Percentiles rank a stretch among this genome's conserved stretches.
Conservation (phyloP, 73 alveolate species). For the Stentor roeselii region DNA sequence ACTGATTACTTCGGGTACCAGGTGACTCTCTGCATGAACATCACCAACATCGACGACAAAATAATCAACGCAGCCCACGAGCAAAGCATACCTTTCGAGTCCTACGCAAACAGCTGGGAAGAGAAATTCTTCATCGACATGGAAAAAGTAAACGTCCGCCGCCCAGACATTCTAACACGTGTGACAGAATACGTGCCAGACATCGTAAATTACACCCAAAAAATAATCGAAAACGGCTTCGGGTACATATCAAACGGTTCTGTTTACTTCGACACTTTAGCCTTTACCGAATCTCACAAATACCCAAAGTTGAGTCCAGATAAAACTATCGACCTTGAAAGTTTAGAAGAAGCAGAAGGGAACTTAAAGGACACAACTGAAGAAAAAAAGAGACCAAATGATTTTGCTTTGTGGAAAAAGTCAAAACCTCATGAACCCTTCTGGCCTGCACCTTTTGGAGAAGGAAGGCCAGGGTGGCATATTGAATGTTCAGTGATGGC, state of each 20-base stretch:
- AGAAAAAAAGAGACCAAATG: slow-evolving; percentile 86
- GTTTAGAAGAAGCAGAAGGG: slow-evolving; percentile 92
- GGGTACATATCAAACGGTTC: slow-evolving; percentile 97
- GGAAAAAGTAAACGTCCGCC: slow-evolving; percentile 91
- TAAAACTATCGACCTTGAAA: slow-evolving; percentile 61
- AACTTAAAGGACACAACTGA: slow-evolving; percentile 69
- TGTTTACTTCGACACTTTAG: slow-evolving; percentile 86
- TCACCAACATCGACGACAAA: slow-evolving; percentile 99
- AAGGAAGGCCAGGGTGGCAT: slow-evolving; percentile 99
- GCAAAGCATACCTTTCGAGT: slow-evolving; percentile 56
- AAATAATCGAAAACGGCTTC: slow-evolving; percentile 87
- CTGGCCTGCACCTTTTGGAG: slow-evolving; percentile 98
- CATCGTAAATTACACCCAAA: slow-evolving; percentile 81
- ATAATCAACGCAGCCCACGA: slow-evolving; percentile 92
- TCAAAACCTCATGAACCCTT: slow-evolving; percentile 97
- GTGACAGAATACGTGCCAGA: slow-evolving; percentile 99
- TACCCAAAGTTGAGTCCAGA: slow-evolving; percentile 85
- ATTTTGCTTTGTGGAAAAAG: slow-evolving; percentile 99
- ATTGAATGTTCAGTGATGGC: slow-evolving; percentile 97
- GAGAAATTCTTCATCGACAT: slow-evolving; percentile 92
- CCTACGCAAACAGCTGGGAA: slow-evolving; percentile 84
- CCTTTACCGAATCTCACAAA: slow-evolving; percentile 45
- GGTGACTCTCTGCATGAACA: slow-evolving; percentile 92
- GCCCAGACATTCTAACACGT: slow-evolving; percentile 97
- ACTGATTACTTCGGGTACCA: slow-evolving; percentile 88